Percentiles rank a stretch among this genome's conserved stretches.
These are phyloP conservation scores for Psilocybe cyanescens DNA, from an alignment of 768 basidiomycete genomes.

Conservation along the genomic window DNA sequence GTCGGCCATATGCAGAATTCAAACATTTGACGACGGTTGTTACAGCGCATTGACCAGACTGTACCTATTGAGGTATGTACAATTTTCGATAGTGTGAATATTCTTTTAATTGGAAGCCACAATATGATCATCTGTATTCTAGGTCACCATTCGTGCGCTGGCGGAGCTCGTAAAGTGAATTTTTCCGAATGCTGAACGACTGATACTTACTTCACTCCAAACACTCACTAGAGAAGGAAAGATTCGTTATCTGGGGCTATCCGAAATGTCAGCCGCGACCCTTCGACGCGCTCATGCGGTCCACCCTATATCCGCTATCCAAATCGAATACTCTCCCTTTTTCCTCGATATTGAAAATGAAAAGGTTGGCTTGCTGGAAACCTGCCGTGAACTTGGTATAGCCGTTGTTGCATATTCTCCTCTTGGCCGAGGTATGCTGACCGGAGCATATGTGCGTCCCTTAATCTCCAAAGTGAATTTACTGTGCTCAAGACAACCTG, in stretches of 20 bases:
- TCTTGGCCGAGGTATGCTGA: constrained; percentile 53
- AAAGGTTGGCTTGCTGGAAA: constrained; percentile 42
- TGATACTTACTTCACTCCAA: not conserved
- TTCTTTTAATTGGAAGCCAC: not conserved
- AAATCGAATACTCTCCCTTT: constrained; percentile 57
- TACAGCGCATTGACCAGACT: constrained; percentile 37
- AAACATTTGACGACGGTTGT: not conserved
- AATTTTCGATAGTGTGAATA: not conserved
- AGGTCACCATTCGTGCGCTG: constrained; percentile 51
- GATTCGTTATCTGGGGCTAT: constrained; percentile 54
- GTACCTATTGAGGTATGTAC: constrained; percentile 48
- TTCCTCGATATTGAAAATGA: constrained; percentile 49
- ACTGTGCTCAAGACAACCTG: not conserved
- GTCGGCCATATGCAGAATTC: not conserved
- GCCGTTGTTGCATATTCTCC: constrained; percentile 56
- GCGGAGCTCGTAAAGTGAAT: constrained; percentile 53
- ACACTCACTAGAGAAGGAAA: constrained; percentile 37
- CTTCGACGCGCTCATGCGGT: constrained; percentile 54
- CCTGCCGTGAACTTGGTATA: constrained; percentile 52
- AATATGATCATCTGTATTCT: not conserved
- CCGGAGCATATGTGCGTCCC: constrained; percentile 33
- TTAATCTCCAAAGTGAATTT: not conserved
- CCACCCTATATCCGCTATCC: constrained; percentile 53
- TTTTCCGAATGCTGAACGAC: constrained; percentile 25
- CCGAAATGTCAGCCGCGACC: constrained; percentile 49